A percentile compares a stretch with the other conserved stretches of the same genome.
phyloP scores from a whole-genome alignment of 139 green algal species.

The Penium margaritaceum region DNA sequence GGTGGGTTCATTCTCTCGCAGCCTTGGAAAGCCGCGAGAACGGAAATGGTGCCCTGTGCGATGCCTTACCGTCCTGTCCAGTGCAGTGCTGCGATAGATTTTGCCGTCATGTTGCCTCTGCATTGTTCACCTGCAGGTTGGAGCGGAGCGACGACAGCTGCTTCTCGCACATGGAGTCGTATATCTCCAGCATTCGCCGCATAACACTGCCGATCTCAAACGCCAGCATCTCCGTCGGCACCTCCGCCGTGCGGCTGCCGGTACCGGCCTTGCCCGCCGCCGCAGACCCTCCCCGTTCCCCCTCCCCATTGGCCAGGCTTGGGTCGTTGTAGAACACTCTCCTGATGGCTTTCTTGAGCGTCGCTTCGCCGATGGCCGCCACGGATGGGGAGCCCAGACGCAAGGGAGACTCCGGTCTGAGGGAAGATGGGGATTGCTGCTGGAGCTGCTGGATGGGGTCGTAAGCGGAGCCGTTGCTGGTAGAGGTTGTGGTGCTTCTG shows the following conservation, averaged over 20 bases:
- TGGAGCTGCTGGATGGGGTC: too few relatives aligned
- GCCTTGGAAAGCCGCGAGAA: not conserved
- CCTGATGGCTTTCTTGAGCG: not conserved
- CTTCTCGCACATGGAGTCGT: slow-evolving; percentile 7
- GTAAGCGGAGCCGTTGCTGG: too few relatives aligned
- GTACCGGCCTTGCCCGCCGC: too few relatives aligned
- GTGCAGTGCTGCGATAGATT: not conserved
- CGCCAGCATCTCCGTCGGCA: slow-evolving; percentile 8
- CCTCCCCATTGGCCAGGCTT: not conserved
- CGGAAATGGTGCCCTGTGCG: not conserved
- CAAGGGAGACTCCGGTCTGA: not conserved
- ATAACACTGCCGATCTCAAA: slow-evolving; percentile 7
- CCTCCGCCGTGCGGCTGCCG: too few relatives aligned
- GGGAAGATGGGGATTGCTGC: too few relatives aligned
- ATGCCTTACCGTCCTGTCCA: not conserved
- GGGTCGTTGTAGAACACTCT: slow-evolving; percentile 1
- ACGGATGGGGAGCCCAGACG: not conserved
- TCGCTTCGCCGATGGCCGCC: slow-evolving; percentile 1
- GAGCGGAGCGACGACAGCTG: not conserved
- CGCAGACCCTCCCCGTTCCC: not conserved
- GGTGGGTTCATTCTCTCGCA: too few relatives aligned
- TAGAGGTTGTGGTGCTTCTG: too few relatives aligned
- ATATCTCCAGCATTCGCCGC: slow-evolving; percentile 1
- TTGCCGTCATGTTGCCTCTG: too few relatives aligned
- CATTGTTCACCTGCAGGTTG: not conserved